phyloP scores from a whole-genome alignment of 2,329 filamentous ascomycete genomes.

The Neurospora sp. region DNA sequence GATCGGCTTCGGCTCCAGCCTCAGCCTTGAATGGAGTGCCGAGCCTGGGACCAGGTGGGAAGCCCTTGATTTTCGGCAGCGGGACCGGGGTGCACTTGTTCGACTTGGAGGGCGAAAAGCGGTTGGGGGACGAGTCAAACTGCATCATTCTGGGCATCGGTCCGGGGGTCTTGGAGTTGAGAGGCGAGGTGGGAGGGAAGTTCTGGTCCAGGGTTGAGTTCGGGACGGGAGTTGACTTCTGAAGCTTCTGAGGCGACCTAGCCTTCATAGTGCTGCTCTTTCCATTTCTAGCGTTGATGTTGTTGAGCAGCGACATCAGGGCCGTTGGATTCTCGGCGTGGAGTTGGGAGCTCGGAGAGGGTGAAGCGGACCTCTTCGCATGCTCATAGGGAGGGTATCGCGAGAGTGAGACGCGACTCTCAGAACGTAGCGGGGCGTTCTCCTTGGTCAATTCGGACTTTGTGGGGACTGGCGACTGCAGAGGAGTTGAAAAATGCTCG shows the following conservation, averaged over 20 bases:
- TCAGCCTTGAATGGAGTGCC: not conserved
- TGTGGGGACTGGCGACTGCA: not conserved
- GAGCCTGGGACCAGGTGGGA: not conserved
- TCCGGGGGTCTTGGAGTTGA: not conserved
- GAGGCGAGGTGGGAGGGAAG: not conserved
- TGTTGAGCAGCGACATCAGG: not conserved
- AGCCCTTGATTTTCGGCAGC: not conserved
- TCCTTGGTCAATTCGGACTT: not conserved
- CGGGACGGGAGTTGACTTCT: not conserved
- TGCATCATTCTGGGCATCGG: not conserved
- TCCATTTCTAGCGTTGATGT: not conserved
- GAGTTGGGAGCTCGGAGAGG: not conserved
- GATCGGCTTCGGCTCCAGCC: not conserved
- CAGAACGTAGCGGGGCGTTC: not conserved
- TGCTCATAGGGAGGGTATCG: not conserved
- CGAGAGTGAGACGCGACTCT: not conserved
- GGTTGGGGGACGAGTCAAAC: not conserved
- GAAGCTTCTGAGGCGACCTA: not conserved
- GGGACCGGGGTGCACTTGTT: not conserved
- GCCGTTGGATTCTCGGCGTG: not conserved
- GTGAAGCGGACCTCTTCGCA: not conserved
- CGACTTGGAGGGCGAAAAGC: not conserved
- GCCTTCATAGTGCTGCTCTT: not conserved
- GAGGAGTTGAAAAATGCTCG: not conserved
- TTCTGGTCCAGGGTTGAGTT: not conserved